Conservation (phyloP, 1,284 basidiomycete genomes). For the Rhodotorula mucilaginosa region DNA sequence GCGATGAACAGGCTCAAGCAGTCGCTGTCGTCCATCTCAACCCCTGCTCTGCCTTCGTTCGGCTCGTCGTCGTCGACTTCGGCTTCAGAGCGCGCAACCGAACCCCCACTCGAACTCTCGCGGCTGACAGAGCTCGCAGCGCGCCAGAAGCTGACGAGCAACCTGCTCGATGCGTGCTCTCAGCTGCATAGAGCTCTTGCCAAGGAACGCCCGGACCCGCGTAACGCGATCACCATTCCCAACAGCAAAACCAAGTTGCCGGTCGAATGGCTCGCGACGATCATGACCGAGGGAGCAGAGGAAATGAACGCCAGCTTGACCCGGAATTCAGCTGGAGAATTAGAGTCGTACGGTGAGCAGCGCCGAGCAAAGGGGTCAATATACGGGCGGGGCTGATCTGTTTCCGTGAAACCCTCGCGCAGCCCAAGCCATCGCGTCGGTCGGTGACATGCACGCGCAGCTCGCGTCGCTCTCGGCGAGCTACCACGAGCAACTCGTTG, state of each 20-base stretch:
- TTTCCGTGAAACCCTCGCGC: neutral
- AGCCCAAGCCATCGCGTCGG: conserved; percentile 6
- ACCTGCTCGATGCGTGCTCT: conserved; percentile 3
- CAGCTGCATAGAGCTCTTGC: conserved; percentile 3
- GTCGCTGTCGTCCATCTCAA: conserved; percentile 3
- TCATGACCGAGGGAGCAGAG: conserved; percentile 7
- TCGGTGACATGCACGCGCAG: conserved; percentile 10
- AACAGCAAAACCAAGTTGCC: conserved; percentile 1
- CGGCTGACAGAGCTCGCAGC: neutral
- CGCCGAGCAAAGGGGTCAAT: too few species aligned
- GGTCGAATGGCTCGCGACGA: conserved; percentile 5
- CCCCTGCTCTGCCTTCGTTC: conserved; percentile 9
- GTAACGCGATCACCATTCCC: neutral
- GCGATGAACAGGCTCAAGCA: conserved; percentile 23
- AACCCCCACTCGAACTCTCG: neutral
- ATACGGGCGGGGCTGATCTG: too few species aligned
- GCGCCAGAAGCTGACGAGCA: neutral
- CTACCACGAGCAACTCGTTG: neutral
- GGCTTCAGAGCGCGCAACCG: neutral
- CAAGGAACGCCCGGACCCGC: conserved; percentile 14
- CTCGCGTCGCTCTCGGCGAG: neutral
- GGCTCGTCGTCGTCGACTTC: neutral
- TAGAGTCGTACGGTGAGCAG: neutral
- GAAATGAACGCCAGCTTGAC: neutral
- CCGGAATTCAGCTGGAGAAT: neutral